Conservation (phyloP, 116 monocot genomes). For the Cymodocea nodosa region DNA sequence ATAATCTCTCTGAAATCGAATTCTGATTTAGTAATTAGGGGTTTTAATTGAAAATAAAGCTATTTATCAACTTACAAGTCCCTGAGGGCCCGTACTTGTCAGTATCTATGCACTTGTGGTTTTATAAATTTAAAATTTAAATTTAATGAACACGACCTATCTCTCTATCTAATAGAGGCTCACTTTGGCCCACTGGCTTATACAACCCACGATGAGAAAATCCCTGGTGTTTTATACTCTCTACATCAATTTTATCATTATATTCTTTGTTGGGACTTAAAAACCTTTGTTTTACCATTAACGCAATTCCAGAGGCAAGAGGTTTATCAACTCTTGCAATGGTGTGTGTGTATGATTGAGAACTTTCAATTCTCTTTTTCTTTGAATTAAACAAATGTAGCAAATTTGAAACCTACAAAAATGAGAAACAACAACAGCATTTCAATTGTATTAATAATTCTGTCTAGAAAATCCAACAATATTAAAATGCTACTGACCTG, state of each 20-base stretch:
- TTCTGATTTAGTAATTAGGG: too few species aligned
- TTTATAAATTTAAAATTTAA: too few species aligned
- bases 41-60: too few species aligned
- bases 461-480: too few species aligned
- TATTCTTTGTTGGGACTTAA: not conserved
- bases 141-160: too few species aligned
- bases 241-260: not conserved
- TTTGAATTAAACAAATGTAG: constrained; percentile 32
- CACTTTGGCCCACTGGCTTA: not conserved
- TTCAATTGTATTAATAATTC: too few species aligned
- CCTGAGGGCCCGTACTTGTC: too few species aligned
- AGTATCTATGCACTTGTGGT: too few species aligned
- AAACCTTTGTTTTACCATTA: not conserved
- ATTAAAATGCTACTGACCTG: constrained; percentile 31
- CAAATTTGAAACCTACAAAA: constrained; percentile 41
- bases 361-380: constrained; percentile 10
- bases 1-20: too few species aligned
- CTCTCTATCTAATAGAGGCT: not conserved
- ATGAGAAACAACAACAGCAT: not conserved
- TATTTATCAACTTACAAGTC: too few species aligned
- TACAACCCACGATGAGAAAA: not conserved
- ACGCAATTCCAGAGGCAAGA: not conserved
- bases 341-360: not conserved
- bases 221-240: not conserved
- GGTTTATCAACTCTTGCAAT: not conserved